These are phyloP conservation scores for Pseudocohnilembus persalinus DNA, from an alignment of 169 alveolate genomes.

Conservation along the genomic window DNA sequence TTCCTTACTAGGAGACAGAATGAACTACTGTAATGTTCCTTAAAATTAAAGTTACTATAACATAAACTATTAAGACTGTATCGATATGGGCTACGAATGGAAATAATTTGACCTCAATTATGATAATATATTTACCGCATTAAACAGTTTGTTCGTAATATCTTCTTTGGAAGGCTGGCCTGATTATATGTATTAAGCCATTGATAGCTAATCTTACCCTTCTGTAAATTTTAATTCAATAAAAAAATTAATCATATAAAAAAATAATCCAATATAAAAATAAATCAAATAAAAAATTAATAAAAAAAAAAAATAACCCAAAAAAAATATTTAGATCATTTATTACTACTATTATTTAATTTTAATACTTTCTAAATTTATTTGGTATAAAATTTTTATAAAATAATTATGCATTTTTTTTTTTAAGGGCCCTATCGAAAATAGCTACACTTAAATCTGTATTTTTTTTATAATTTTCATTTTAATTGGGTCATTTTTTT, in stretches of 20 bases:
- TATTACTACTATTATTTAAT: too few species aligned
- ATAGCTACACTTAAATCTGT: conserved; percentile 48
- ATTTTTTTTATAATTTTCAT: conserved; percentile 69
- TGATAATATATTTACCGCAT: conserved; percentile 66
- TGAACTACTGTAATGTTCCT: conserved; percentile 10
- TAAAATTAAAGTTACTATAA: neutral
- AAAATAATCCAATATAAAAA: neutral
- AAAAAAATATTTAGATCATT: too few species aligned
- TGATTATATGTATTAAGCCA: conserved; percentile 67
- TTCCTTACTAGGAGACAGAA: conserved; percentile 16
- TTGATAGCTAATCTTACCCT: conserved; percentile 40
- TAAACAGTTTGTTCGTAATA: conserved; percentile 72
- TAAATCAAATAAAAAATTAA: too few species aligned
- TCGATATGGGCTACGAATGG: conserved; percentile 54
- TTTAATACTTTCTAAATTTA: too few species aligned
- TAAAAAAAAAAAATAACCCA: too few species aligned
- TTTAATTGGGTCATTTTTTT: conserved; percentile 70
- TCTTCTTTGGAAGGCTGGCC: conserved; percentile 84
- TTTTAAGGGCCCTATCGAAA: conserved; percentile 63
- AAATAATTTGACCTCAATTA: conserved; percentile 60
- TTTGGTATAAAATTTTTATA: too few species aligned
- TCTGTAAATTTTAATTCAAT: neutral
- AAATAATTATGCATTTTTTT: too few species aligned
- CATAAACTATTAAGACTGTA: conserved; percentile 31
- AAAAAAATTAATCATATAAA: conserved; percentile 4